phyloP scores from a whole-genome alignment of 805 yeast species.

The Starmerella kuoi region DNA sequence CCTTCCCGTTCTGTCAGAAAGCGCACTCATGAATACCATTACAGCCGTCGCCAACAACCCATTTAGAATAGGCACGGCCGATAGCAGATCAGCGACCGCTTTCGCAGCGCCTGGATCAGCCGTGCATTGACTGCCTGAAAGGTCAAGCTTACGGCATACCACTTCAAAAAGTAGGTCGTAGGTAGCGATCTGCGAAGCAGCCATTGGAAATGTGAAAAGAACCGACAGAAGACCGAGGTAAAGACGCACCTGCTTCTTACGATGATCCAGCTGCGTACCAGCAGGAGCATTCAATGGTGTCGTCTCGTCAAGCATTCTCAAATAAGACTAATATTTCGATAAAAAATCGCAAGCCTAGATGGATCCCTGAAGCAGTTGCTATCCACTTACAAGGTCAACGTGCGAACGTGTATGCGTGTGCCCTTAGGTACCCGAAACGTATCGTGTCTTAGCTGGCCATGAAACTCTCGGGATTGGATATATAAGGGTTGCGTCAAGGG shows the following conservation, averaged over 20 bases:
- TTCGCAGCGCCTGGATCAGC: conserved; percentile 5
- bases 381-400: too few species aligned
- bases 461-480: too few species aligned
- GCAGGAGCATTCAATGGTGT: conserved; percentile 1
- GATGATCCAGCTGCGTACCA: neutral
- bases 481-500: too few species aligned
- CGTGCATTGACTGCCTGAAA: conserved; percentile 1
- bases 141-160: conserved; percentile 3
- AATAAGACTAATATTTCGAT: too few species aligned
- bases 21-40: conserved; percentile 4
- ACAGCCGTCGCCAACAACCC: conserved; percentile 9
- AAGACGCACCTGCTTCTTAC: neutral
- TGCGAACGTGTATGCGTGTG: too few species aligned
- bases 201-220: conserved; percentile 8
- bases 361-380: too few species aligned
- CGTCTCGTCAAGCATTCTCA: too few species aligned
- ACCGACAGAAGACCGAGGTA: conserved; percentile 2
- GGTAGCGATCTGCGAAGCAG: conserved; percentile 11
- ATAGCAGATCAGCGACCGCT: conserved; percentile 8
- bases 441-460: too few species aligned
- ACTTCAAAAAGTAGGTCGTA: conserved; percentile 13
- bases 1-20: conserved; percentile 14
- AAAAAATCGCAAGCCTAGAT: too few species aligned
- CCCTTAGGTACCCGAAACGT: too few species aligned
- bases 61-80: conserved; percentile 11